Evolutionary conservation across 202 grass and related monocot species (phyloP), one percentile per base, ranked within the genome.

Genomic region (Tripidium arundinaceum): DNA sequence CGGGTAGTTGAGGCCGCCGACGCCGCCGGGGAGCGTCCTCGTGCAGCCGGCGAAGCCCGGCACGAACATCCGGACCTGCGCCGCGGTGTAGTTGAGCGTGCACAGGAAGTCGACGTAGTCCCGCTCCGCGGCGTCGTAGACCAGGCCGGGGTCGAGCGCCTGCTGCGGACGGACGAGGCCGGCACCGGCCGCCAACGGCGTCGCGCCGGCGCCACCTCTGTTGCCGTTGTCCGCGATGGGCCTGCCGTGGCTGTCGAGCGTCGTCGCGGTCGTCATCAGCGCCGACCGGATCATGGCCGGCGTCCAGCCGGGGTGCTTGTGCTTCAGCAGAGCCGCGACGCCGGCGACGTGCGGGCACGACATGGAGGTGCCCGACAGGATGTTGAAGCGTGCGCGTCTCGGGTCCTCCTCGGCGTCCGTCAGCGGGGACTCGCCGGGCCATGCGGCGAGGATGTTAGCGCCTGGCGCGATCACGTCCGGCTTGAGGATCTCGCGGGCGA

Each of bases 291-390:
- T 31, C 29, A 31, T 31, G 29, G 29, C 29, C 29, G 29, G 3
- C 29, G 29, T 31, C 29, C 29, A 31, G 3, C 29, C 29, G 29
- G 2, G 29, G 29, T 31, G 29, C 29, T 3, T 31, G 29, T 3
- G 29, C 29, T 31, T 31, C 29, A 31, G 29, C 29, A 31, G 29
- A 31, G 29, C 29, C 29, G 3, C 29, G 3, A 31, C 29, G 3
- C 29, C 29, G 29, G 3, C 29, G 69, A 92, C 87, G 81, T 94
- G 87, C 55, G 84, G 83, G 86, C 94, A 91, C 29, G 91, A 86
- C 91, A 91, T 90, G 85, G 91, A 89, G 24, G 89, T 88, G 29
- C 94, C 89, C 16, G 94, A 90, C 46, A 94, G 86, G 90, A 95
- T 89, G 84, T 93, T 94, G 88, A 93, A 89, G 58, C 81, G 19